A percentile compares a stretch with the other conserved stretches of the same genome.
phyloP scores from a whole-genome alignment of 2,329 filamentous ascomycete species.

The Pseudofabraea citricarpa region DNA sequence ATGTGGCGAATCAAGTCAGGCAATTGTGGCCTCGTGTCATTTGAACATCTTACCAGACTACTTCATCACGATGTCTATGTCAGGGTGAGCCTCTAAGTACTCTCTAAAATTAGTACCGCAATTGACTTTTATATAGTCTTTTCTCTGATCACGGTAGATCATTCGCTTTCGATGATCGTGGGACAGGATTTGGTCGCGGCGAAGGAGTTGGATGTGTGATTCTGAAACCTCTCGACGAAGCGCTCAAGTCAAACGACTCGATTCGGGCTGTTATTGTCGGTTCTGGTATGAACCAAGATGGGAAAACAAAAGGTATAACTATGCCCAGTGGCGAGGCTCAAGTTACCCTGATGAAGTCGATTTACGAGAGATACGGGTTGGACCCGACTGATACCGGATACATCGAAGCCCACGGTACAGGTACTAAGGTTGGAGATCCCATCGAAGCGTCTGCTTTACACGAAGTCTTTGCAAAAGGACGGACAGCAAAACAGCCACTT shows the following conservation, averaged over 20 bases:
- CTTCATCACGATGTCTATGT: constrained; percentile 6
- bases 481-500: background rate
- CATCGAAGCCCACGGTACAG: constrained; percentile 11
- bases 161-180: constrained; percentile 45
- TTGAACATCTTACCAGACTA: constrained; percentile 6
- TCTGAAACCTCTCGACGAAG: constrained; percentile 53
- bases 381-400: constrained; percentile 1
- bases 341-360: constrained; percentile 1
- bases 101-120: constrained; percentile 23
- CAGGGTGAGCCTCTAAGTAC: background rate
- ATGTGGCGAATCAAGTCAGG: constrained; percentile 33
- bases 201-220: constrained; percentile 56
- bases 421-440: constrained; percentile 9
- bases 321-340: constrained; percentile 44
- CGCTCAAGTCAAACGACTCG: constrained; percentile 51
- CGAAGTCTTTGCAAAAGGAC: constrained; percentile 1
- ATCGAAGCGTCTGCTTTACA: constrained; percentile 5
- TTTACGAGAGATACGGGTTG: constrained; percentile 5
- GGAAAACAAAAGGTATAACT: constrained; percentile 51
- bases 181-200: constrained; percentile 57
- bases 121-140: background rate
- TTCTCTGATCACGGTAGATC: background rate
- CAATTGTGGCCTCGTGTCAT: constrained; percentile 1
- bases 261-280: constrained; percentile 50
- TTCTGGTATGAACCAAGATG: constrained; percentile 51